Conservation (phyloP, 163 green algal species). For the Coccomyxa subellipsoidea region DNA sequence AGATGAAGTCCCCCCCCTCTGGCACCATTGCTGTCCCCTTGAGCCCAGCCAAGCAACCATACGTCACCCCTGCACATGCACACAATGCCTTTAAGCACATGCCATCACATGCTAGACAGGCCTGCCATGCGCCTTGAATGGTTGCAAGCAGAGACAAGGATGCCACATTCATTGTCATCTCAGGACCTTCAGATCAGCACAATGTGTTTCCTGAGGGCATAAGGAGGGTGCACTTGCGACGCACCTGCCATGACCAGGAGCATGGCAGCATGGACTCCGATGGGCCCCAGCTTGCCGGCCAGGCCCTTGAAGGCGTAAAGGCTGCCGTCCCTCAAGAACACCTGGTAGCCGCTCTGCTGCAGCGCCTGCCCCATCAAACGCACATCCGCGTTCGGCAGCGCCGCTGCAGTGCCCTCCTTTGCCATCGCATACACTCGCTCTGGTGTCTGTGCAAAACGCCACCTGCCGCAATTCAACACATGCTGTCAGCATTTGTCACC, state of each 20-base stretch:
- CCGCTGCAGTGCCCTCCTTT: not conserved
- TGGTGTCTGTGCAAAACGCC: constrained; percentile 34
- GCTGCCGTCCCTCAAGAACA: constrained; percentile 65
- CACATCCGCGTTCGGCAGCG: constrained; percentile 69
- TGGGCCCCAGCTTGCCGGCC: constrained; percentile 87
- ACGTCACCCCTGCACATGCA: constrained; percentile 45
- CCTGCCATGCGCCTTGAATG: no score
- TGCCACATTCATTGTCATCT: no score
- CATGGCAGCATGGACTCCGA: constrained; percentile 93
- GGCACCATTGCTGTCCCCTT: constrained; percentile 74
- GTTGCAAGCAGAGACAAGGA: no score
- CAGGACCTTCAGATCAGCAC: no score
- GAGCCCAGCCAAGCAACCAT: constrained; percentile 66
- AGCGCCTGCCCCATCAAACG: constrained; percentile 73
- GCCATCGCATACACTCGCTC: constrained; percentile 16
- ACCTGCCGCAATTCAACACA: constrained; percentile 19
- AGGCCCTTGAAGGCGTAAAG: constrained; percentile 98
- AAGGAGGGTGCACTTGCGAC: no score
- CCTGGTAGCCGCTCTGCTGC: constrained; percentile 69
- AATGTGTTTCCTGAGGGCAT: no score
- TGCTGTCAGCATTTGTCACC: constrained; percentile 9
- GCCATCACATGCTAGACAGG: no score
- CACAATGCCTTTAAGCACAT: not conserved
- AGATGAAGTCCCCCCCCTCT: constrained; percentile 41
- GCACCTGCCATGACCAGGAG: constrained; percentile 78